Evolutionary conservation across 2,329 filamentous ascomycete species (phyloP), one percentile per base, ranked within the genome.

Genomic region (Incumbomyces lentus): DNA sequence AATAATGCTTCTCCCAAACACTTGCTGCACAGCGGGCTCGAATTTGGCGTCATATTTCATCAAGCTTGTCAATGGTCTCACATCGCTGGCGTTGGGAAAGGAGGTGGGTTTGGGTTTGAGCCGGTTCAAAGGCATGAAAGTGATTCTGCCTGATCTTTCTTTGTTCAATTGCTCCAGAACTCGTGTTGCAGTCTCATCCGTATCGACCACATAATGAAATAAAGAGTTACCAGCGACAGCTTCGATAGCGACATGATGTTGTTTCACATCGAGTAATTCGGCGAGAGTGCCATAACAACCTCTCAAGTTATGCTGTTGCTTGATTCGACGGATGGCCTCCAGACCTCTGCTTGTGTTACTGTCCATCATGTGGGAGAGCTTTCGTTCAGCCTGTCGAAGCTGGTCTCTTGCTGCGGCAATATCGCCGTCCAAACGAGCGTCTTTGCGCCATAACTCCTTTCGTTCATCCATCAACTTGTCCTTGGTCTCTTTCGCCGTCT

Each of bases 151-250:
- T 13, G 84, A 83, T 50, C 81, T 84, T 55, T 86, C 80, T 53
- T 81, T 82, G 61, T 88, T 84, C 22, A 98, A 72, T 12, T 81
- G 76, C 55, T 90, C 84, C 36, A 92, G 79, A 30, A 95, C 77
- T 55, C 79, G 78, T 1, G 86, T 87, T 1, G 89, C 88, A 0
- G 89, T 95, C 34, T 84, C 79, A 50, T 93, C 87, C 41, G 84
- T 90, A 62, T 98, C 90, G 36, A 96, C 90, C 10, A 98, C 81
- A 55, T 95, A 95, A 65, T 98, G 87, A 67, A 98, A 98, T 7
- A 98, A 73, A 62, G 87, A 94, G 52, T 82, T 82, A 14, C 92
- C 92, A 2, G 90, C 92, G 43, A 89, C 92, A 57, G 94, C 87
- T 66, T 98, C 92, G 8, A 93, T 84, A 1, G 92, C 87, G 10